Evolutionary conservation across 2,329 filamentous ascomycete genomes (phyloP).

Genomic region (Microcera coccophila): DNA sequence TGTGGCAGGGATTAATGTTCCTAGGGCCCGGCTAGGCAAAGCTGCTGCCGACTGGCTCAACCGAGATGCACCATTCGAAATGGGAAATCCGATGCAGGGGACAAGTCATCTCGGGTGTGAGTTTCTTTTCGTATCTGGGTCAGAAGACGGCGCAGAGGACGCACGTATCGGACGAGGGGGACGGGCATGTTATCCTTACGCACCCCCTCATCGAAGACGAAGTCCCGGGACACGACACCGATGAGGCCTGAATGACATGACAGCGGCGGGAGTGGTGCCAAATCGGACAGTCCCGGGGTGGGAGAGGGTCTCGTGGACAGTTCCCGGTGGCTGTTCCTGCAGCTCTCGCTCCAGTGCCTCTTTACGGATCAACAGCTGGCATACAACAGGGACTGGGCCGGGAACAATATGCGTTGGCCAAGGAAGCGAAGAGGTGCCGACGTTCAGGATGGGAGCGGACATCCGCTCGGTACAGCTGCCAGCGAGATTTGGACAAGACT

Average conservation of each 20-base stretch:
- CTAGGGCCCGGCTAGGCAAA: slow-evolving; percentile 9
- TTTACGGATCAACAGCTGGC: not conserved
- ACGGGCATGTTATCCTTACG: slow-evolving; percentile 5
- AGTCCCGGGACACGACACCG: slow-evolving; percentile 7
- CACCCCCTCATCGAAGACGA: slow-evolving; percentile 9
- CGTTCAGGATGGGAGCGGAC: not conserved
- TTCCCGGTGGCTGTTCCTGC: slow-evolving; percentile 26
- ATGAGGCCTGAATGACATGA: slow-evolving; percentile 15
- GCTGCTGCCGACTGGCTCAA: slow-evolving; percentile 6
- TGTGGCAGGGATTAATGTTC: slow-evolving; percentile 20
- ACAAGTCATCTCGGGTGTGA: slow-evolving; percentile 1
- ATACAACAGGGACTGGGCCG: slow-evolving; percentile 6
- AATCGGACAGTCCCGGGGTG: slow-evolving; percentile 27
- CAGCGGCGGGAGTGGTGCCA: slow-evolving; percentile 24
- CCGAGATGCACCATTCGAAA: slow-evolving; percentile 9
- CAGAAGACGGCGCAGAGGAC: slow-evolving; percentile 19
- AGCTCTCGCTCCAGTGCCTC: slow-evolving; percentile 13
- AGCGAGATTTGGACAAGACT: not conserved
- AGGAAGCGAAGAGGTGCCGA: too few species aligned
- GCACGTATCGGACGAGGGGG: slow-evolving; percentile 24
- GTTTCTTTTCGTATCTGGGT: slow-evolving; percentile 4
- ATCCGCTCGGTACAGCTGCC: not conserved
- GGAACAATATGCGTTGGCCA: too few species aligned
- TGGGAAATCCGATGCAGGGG: slow-evolving; percentile 7
- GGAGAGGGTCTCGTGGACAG: slow-evolving; percentile 24